Base-by-base conservation (phyloP, 805 yeast species). In the Lachancea mirantina region DNA sequence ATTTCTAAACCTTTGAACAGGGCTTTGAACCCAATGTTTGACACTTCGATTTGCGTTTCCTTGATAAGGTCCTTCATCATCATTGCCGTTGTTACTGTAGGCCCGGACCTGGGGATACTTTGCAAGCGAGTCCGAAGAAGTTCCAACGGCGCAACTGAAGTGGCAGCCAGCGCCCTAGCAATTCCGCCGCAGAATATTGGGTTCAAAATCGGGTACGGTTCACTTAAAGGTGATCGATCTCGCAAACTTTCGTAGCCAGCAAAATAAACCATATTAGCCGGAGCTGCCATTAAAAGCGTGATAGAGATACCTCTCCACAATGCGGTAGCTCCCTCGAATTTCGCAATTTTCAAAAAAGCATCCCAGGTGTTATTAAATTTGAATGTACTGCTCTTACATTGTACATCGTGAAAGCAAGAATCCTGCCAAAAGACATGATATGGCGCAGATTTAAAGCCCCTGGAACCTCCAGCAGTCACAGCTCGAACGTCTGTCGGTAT, bases 191-290 rank as follows among this genome's bases (percentile, higher is more conserved):
- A 85, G 0, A 84, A 16, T 26, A 89, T 57, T 2, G 98, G 96
- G 43, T 84, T 85, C 14, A 75, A 19, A 0, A 63, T 47, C 50
- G 59, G 47, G 42, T 42, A 42, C 3, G 17, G 50, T 1, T 58
- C 40, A 6, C 51, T 47, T 14, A 82, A 46, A 0, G 85, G 78
- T 0, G 89, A 77, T n/a, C 66, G 59, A 47, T 84, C 95, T 45
- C 95, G 63, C 28, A 89, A 62, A 39, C 79, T 73, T 47, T 92
- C 98, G 55, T 92, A 92, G 0, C 96, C 95, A 2, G 94, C 82
- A 61, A 85, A 92, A 56, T 92, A 92, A 5, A 92, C 88, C 39
- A 92, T 82, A 46, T 89, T 92, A 1, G 96, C 72, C 1, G 98
- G 98, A 1, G 88, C 69, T 0, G 96, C 84, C 94, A 92, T 92